Base-by-base conservation (phyloP, 768 basidiomycete genomes). In the Gymnopilus junonius region DNA sequence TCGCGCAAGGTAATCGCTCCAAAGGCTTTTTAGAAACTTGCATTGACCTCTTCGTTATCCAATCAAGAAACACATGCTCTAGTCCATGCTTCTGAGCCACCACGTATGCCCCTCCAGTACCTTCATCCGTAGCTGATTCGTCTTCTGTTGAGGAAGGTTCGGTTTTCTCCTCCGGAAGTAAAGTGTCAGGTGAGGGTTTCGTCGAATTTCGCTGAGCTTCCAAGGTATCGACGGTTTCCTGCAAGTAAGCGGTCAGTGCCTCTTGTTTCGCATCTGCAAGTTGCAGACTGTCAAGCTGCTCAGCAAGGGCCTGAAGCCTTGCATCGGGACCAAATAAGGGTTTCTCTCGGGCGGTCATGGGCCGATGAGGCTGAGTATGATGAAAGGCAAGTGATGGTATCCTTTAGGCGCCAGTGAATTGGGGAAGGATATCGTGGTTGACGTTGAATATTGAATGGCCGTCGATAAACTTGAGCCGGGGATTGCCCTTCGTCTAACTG, bases 1-100 rank as follows among this genome's bases (percentile, higher is more conserved):
- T 77, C 15, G 80, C 80, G 39, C 80, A 81, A 5, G 75, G 79
- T 8, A 79, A 66, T 20, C 58, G 51, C 25, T 71, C 69, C 31
- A 55, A 23, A 14, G 61, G 55, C n/a, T 4, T 8, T 11, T 39
- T 3, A 11, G 54, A 17, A 6, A 5, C 15, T 4, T 4, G 6
- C 8, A 37, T 12, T 7, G 37, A 23, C 34, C 15, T 25, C 6
- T n/a, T 25, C 35, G 29, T 39, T 11, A 27, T 23, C 54, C 54
- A 55, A 40, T 21, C 10, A 15, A 37, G 1, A 15, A 17, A 25
- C 2, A 55, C 37, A 11, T 34, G 7, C 15, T 8, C 25, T 3
- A 55, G 25, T 3, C 54, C 54, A 40, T 55, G 54, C 4, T 37
- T 55, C 11, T 0, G 14, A 29, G 39, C 54, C 20, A 55, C 14